Evolutionary conservation across 352 stramenopile genomes (phyloP), one percentile per base, ranked within the genome.

Genomic region (Phytophthora podocarpi): DNA sequence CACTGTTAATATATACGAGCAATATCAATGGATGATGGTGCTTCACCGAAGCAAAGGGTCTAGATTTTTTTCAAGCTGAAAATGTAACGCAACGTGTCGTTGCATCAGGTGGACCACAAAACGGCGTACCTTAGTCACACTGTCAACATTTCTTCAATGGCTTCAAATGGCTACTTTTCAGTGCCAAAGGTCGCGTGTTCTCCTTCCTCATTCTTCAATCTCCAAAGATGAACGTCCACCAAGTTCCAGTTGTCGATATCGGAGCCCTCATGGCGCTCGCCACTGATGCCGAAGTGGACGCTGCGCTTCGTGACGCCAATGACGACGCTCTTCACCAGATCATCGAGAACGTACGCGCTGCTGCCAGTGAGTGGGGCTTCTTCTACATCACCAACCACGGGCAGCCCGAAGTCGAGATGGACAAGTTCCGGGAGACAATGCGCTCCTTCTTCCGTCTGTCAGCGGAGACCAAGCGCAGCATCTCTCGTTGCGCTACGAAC

Each of bases 351-450:
- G n/a, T n/a, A n/a, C n/a, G n/a, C n/a, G n/a, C n/a, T n/a, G n/a
- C n/a, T n/a, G n/a, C n/a, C n/a, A n/a, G n/a, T n/a, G 78, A 90
- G 39, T 98, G 80, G 80, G 93, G 93, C 7, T 98, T 98, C 74
- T 98, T 98, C 71, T 95, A 98, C 75, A 82, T 98, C 40, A 59
- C 79, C 2, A 89, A 93, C 72, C 89, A 97, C 60, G 82, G 78
- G 0, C 64, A 98, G 18, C 61, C 78, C 1, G 12, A 52, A 0
- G 40, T 82, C 9, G 65, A 96, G n/a, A 67, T 98, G 18, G 54
- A 80, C 10, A 39, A 36, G 7, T 96, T 97, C 55, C 72, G 85
- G 24, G 35, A n/a, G n/a, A n/a, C n/a, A n/a, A n/a, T n/a, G n/a
- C n/a, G n/a, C n/a, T n/a, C n/a, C n/a, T n/a, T n/a, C 74, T 98